A percentile compares a stretch with the other conserved stretches of the same genome.
Conservation (phyloP, 2,329 filamentous ascomycete species). For the Blastomyces percursus region DNA sequence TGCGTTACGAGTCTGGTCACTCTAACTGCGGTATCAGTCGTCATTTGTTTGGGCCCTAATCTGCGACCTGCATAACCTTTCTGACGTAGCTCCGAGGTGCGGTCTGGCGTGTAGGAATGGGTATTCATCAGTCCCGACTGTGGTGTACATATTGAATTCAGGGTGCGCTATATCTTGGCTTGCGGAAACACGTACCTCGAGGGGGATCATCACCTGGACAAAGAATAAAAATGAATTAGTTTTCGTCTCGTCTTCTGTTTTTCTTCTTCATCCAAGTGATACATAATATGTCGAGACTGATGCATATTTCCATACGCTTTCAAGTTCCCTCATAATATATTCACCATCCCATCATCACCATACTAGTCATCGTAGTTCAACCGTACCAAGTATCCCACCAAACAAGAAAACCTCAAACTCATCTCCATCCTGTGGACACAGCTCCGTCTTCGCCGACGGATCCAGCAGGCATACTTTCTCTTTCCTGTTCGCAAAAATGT, state of each 20-base stretch:
- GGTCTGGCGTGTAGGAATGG: conserved; percentile 46
- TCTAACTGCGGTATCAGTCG: conserved; percentile 90
- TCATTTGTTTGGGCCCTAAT: conserved; percentile 92
- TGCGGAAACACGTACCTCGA: conserved; percentile 50
- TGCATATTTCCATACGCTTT: not conserved
- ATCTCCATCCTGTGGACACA: conserved; percentile 71
- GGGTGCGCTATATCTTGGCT: conserved; percentile 9
- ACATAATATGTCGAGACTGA: not conserved
- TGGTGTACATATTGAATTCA: not conserved
- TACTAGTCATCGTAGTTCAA: not conserved
- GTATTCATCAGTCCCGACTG: not conserved
- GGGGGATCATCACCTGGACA: conserved; percentile 77
- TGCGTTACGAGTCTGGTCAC: conserved; percentile 85
- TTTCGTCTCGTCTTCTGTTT: not conserved
- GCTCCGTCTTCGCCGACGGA: conserved; percentile 67
- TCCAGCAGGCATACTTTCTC: conserved; percentile 78
- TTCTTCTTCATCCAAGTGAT: not conserved
- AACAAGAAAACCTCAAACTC: conserved; percentile 87
- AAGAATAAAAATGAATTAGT: not conserved
- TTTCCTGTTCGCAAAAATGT: conserved; percentile 63
- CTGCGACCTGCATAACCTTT: conserved; percentile 84
- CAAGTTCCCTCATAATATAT: not conserved
- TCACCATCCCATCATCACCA: not conserved
- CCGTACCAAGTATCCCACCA: conserved; percentile 80
- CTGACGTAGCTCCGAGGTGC: conserved; percentile 87